Percentiles rank a stretch among this genome's conserved stretches.
Conservation (phyloP, 2,329 filamentous ascomycete genomes). For the Bretziella fagacearum region DNA sequence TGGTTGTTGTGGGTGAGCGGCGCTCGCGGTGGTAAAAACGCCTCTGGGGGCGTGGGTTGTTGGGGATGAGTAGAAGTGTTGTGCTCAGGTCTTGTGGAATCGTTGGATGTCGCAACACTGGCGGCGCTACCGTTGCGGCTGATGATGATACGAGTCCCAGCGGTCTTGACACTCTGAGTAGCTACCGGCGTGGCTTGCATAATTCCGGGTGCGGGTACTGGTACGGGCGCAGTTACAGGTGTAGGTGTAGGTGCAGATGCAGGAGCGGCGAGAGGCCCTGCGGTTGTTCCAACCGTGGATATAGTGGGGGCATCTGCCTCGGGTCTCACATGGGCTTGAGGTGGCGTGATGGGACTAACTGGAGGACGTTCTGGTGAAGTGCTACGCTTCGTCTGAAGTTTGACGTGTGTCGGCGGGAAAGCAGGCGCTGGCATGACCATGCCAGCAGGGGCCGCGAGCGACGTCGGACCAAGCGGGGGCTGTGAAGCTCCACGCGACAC, state of each 20-base stretch:
- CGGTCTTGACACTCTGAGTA: conserved; percentile 11
- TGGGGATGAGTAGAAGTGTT: too few relatives aligned
- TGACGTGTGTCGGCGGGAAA: conserved; percentile 12
- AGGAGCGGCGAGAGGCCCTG: not conserved
- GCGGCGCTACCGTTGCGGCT: conserved; percentile 9
- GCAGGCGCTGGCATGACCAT: conserved; percentile 11
- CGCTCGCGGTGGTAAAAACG: conserved; percentile 22
- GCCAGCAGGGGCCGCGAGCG: conserved; percentile 9
- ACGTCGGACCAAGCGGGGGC: conserved; percentile 5
- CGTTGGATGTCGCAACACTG: conserved; percentile 14
- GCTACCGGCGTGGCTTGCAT: not conserved
- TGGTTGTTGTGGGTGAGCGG: conserved; percentile 30
- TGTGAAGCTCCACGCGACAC: conserved; percentile 10
- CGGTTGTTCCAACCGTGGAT: conserved; percentile 2
- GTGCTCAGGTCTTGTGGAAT: not conserved
- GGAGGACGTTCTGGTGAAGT: conserved; percentile 33
- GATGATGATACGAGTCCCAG: conserved; percentile 8
- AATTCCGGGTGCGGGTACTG: not conserved
- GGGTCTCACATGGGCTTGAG: conserved; percentile 24
- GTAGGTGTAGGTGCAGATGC: not conserved
- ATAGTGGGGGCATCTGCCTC: conserved; percentile 12
- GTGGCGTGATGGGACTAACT: conserved; percentile 39
- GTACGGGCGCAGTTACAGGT: not conserved
- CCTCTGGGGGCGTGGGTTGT: not conserved
- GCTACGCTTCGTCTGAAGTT: conserved; percentile 19